Base-by-base conservation (phyloP, 768 basidiomycete genomes). In the Agaricus bisporus region DNA sequence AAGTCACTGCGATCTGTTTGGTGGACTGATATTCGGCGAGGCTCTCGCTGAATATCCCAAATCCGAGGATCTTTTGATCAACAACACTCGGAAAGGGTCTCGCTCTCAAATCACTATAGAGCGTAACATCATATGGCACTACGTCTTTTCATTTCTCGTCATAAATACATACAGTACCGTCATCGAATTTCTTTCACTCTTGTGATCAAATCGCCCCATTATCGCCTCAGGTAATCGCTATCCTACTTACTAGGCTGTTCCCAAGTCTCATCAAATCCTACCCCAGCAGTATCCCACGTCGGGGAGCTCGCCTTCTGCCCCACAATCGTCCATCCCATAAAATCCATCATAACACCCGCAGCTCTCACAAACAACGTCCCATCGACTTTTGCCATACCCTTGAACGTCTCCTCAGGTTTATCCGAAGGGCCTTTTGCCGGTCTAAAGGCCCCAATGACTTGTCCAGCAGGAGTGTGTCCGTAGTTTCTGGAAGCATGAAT, bases 211-310 rank as follows among this genome's bases (percentile, higher is more conserved):
- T 32, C 32, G 8, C 32, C 11, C 5, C 7, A 6, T 7, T 12
- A 15, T 12, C n/a, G 2, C 38, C 12, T 39, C 38, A n/a, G 10
- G 5, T 20, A 35, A 26, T 39, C 38, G n/a, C 15, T 18, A 37
- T 2, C 41, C n/a, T 29, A 41, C 60, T 47, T 65, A 61, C 74
- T 67, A 18, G 60, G 62, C 26, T 61, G 51, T 11, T 65, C 71
- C 83, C 82, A 84, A 10, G 81, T 78, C 8, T 73, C 80, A 53
- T 83, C 79, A 80, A 81, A 83, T 0, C 81, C 82, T 38, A 82
- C 65, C 3, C 73, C 81, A 62, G 77, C 80, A 26, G 73, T 55
- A 64, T 83, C 82, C 83, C 83, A 84, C 32, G 59, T 52, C 28
- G n/a, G 26, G 1, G 60, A 39, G 15, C 77, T 74, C 38, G 66